Base-by-base conservation (phyloP, 768 basidiomycete species). In the Serpula lacrymans region DNA sequence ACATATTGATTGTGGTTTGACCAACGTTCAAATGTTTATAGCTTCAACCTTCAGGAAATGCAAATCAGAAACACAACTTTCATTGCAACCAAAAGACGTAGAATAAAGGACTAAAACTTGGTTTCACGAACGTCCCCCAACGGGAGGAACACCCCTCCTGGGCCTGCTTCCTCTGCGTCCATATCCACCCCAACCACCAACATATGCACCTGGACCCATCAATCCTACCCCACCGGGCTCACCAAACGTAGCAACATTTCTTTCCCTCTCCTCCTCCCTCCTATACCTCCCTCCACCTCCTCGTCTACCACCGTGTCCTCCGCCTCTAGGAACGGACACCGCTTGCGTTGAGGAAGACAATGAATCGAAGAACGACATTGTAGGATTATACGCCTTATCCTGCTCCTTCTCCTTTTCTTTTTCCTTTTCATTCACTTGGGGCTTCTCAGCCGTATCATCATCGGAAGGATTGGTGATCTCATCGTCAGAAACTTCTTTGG, bases 181-280 rank as follows among this genome's bases (percentile, higher is more conserved):
- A 61, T 78, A 78, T 11, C 82, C 82, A 26, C 84, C 83, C 82
- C 84, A 87, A 13, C 82, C 84, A 34, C 78, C 75, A n/a, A 85
- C 82, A 61, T 87, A 86, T 9, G 80, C 82, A 27, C 84, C 84
- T 20, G 85, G 85, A 0, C 86, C 86, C 70, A 88, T 73, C 37
- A 87, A 57, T 5, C 87, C 85, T 13, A 85, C 76, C 34, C 84
- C 84, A 9, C 87, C 87, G 6, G 88, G 80, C 57, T 91, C 88
- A 3, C 88, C 89, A 70, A 92, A 92, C 6, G 88, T 91, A 22
- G 84, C 84, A 7, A 91, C 79, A 52, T 91, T 91, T 61, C 76
- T 79, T 60, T 88, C 86, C 45, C 88, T 64, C 56, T 91, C 88
- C 51, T 90, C 89, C 50, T 91, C 88, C 31, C 88, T 64, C 50